These are phyloP conservation scores for Plantago ovata DNA, from an alignment of 257 asterid genomes.

Conservation along the genomic window DNA sequence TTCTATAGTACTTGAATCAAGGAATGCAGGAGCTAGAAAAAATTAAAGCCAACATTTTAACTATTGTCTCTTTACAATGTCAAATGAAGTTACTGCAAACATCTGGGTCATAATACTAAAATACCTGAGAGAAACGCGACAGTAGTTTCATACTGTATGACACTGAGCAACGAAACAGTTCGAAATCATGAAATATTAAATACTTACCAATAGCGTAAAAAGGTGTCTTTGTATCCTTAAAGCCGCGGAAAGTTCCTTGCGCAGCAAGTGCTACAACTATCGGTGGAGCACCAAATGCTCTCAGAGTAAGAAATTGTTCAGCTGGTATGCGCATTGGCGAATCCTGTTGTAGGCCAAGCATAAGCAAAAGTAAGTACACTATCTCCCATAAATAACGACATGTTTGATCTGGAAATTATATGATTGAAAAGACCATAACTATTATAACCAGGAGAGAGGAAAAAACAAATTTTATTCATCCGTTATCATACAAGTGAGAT, in stretches of 20 bases:
- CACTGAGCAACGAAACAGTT: not conserved
- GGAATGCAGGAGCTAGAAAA: no score
- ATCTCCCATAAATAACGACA: constrained; percentile 14
- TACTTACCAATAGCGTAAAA: constrained; percentile 78
- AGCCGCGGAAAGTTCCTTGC: constrained; percentile 95
- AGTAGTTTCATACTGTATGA: not conserved
- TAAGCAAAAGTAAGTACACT: constrained; percentile 15
- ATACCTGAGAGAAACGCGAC: not conserved
- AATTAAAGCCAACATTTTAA: no score
- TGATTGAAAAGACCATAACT: constrained; percentile 2
- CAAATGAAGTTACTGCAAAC: not conserved
- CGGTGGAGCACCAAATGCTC: constrained; percentile 94
- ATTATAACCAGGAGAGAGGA: constrained; percentile 3
- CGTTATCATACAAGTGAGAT: not conserved
- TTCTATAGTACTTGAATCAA: no score
- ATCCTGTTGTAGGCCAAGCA: constrained; percentile 48
- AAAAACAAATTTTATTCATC: constrained; percentile 3
- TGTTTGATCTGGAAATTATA: constrained; percentile 9
- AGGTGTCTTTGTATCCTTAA: constrained; percentile 95
- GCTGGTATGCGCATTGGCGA: constrained; percentile 92
- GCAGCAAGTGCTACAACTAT: constrained; percentile 94
- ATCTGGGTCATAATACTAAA: not conserved
- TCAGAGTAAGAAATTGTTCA: constrained; percentile 71
- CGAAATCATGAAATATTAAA: not conserved
- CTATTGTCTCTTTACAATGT: no score